phyloP scores from a whole-genome alignment of 768 basidiomycete species.

The Lentinula detonsa region DNA sequence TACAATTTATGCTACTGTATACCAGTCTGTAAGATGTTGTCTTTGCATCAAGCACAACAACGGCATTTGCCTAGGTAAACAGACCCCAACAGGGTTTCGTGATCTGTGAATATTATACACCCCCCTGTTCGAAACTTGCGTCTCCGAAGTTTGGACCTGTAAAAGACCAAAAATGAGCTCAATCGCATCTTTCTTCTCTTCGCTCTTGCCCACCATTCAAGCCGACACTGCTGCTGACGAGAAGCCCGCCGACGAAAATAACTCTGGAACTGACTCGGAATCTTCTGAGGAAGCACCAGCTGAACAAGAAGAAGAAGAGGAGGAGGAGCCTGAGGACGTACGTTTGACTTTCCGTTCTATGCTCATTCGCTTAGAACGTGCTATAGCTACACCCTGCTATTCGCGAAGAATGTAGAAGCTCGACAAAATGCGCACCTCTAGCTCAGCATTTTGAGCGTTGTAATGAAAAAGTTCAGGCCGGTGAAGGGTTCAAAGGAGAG shows the following conservation, averaged over 20 bases:
- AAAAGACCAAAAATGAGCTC: neutral
- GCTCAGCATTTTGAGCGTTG: slow-evolving; percentile 88
- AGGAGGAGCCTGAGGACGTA: slow-evolving; percentile 81
- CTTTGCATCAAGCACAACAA: no score
- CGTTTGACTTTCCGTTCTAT: slow-evolving; percentile 16
- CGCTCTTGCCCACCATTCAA: slow-evolving; percentile 36
- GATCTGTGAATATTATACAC: no score
- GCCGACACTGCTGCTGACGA: slow-evolving; percentile 25
- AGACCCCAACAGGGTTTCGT: no score
- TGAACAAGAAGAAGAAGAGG: slow-evolving; percentile 37
- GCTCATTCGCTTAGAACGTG: neutral
- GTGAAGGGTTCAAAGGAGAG: slow-evolving; percentile 83
- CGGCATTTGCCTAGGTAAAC: no score
- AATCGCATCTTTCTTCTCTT: slow-evolving; percentile 31
- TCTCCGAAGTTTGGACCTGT: neutral
- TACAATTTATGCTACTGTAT: no score
- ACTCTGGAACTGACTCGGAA: slow-evolving; percentile 26
- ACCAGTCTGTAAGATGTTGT: no score
- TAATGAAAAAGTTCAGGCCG: slow-evolving; percentile 78
- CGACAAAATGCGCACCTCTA: slow-evolving; percentile 58
- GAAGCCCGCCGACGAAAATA: slow-evolving; percentile 5
- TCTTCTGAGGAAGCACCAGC: slow-evolving; percentile 56
- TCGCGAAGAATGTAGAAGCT: slow-evolving; percentile 69
- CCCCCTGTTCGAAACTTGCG: no score
- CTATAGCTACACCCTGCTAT: slow-evolving; percentile 60